Evolutionary conservation across 257 asterid species (phyloP), one percentile per base, ranked within the genome.

Genomic region (Nemophila menziesii): DNA sequence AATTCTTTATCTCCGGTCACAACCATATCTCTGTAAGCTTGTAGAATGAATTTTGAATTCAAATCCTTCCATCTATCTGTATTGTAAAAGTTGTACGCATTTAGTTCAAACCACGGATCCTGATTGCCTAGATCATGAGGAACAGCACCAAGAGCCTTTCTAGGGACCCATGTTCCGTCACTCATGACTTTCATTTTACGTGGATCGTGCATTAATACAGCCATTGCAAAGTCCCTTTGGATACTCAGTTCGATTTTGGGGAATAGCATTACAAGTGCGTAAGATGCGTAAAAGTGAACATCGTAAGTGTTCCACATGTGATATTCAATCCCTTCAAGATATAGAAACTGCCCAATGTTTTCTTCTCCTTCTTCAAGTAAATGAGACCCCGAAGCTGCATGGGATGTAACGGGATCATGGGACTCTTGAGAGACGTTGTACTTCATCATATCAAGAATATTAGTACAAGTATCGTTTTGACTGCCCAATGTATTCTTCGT

Each of bases 151-250:
- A 89, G 93, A 43, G 73, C 87, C 44, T 89, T 89, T 27, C 94
- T 53, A 24, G 60, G 79, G 46, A 46, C 90, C 23, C 62, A 56
- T 15, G 77, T 64, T 47, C 98, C 98, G 16, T 89, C 92, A 16
- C 53, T 58, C 56, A 89, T 58, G 24, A 84, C 82, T 10, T 11
- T 16, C 76, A 59, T 69, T 53, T 55, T 73, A 43, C 77, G 63
- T 8, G 98, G 95, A 58, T 89, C 98, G 36, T 89, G 98, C 95
- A 84, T 78, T 92, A 89, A 63, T 40, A 89, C 95, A 4, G 93
- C 95, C 18, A 82, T 75, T 19, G 98, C 98, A 55, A 66, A 89
- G 74, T 89, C 98, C 59, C 98, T 66, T 53, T 84, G 95, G 39
- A 89, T 68, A 71, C 90, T 76, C 53, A 84, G 95, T 60, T 89